A percentile compares a stretch with the other conserved stretches of the same genome.
These are phyloP conservation scores for Austroboletus novae-zelandiae DNA, from an alignment of 1,284 basidiomycete species.

Conservation along the genomic window DNA sequence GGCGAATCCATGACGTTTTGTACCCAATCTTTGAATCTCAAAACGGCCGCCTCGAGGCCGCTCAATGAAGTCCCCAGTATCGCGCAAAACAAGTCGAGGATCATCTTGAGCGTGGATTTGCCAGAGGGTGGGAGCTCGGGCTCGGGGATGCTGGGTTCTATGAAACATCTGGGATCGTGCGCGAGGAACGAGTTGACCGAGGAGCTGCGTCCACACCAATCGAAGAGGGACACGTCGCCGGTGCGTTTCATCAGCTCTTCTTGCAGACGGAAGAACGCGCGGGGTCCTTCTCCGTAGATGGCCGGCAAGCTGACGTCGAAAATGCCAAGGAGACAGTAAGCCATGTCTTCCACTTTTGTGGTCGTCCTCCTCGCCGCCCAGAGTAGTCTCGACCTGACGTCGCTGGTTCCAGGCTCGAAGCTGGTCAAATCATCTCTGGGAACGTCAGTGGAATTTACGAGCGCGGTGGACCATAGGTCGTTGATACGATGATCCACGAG, in stretches of 20 bases:
- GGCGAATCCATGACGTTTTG: constrained; percentile 3
- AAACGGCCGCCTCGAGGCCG: constrained; percentile 6
- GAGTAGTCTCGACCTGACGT: constrained; percentile 18
- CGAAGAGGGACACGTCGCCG: constrained; percentile 25
- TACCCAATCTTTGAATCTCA: constrained; percentile 2
- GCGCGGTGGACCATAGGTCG: constrained; percentile 10
- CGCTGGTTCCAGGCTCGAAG: constrained; percentile 16
- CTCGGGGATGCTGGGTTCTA: background rate
- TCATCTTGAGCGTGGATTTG: constrained; percentile 12
- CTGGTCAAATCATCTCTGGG: constrained; percentile 6
- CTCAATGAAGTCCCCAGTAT: constrained; percentile 7
- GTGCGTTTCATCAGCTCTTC: constrained; percentile 30
- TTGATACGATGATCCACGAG: constrained; percentile 19
- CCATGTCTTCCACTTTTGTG: constrained; percentile 24
- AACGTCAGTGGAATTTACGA: constrained; percentile 13
- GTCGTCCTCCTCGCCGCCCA: constrained; percentile 24
- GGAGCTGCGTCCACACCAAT: constrained; percentile 32
- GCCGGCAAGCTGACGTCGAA: constrained; percentile 23
- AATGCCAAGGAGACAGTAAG: constrained; percentile 29
- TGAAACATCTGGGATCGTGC: constrained; percentile 13
- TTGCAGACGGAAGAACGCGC: constrained; percentile 29
- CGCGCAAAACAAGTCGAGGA: constrained; percentile 12
- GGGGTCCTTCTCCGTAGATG: constrained; percentile 23
- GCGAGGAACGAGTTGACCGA: constrained; percentile 24
- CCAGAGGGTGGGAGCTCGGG: constrained; percentile 4